A percentile compares a stretch with the other conserved stretches of the same genome.
phyloP scores from a whole-genome alignment of 179 eudicot species.

The Gypsophila paniculata region DNA sequence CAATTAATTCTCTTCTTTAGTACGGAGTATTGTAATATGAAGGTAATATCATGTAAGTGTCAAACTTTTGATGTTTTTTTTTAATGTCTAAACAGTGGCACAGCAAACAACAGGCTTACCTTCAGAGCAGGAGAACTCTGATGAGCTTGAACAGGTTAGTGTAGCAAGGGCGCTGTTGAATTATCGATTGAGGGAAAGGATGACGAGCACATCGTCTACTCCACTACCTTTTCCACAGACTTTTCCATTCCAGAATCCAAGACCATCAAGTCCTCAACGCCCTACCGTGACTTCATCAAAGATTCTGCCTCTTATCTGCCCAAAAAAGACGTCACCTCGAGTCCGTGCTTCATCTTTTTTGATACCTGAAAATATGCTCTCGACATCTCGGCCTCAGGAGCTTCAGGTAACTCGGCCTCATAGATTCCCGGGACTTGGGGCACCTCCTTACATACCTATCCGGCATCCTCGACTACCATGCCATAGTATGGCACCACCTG shows the following conservation, averaged over 20 bases:
- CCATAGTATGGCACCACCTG: conserved; percentile 63
- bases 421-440: conserved; percentile 61
- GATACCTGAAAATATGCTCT: conserved; percentile 12
- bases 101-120: conserved; percentile 53
- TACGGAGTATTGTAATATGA: no score
- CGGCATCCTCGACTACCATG: conserved; percentile 45
- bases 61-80: conserved; percentile 23
- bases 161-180: conserved; percentile 69
- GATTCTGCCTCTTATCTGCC: conserved; percentile 67
- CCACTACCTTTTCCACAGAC: conserved; percentile 54
- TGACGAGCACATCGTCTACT: conserved; percentile 33
- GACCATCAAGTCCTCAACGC: conserved; percentile 52
- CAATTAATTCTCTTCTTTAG: no score
- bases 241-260: conserved; percentile 51
- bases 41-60: no score
- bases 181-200: conserved; percentile 50
- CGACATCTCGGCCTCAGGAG: conserved; percentile 34
- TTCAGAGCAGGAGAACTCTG: conserved; percentile 44
- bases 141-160: conserved; percentile 75
- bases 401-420: conserved; percentile 36
- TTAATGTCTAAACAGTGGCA: conserved; percentile 43
- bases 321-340: conserved; percentile 46
- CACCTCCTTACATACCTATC: conserved; percentile 65
- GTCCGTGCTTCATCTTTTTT: conserved; percentile 29
- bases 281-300: conserved; percentile 54